A percentile compares a stretch with the other conserved stretches of the same genome.
These are phyloP conservation scores for Basipetospora sp. DNA, from an alignment of 2,329 filamentous ascomycete genomes.

Conservation along the genomic window DNA sequence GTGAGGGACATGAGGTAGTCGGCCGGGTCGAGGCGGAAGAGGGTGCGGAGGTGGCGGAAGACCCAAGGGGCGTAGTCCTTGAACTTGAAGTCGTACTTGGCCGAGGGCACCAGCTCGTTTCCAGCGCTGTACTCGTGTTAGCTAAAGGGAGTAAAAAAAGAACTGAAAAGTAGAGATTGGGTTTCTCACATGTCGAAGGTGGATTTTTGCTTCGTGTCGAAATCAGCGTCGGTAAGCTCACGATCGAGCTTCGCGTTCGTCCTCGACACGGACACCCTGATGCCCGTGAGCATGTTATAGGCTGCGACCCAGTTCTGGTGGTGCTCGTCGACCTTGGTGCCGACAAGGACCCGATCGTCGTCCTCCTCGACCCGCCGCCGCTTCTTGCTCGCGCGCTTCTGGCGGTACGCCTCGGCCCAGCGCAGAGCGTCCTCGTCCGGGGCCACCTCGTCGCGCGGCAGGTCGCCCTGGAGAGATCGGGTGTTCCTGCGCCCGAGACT, in stretches of 20 bases:
- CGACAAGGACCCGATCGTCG: constrained; percentile 85
- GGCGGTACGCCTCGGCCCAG: constrained; percentile 85
- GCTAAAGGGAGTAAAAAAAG: background rate
- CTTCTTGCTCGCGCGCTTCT: constrained; percentile 79
- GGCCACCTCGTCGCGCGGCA: constrained; percentile 65
- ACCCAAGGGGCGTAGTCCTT: constrained; percentile 99
- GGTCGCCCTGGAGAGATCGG: constrained; percentile 71
- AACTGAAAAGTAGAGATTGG: background rate
- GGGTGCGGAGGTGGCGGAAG: constrained; percentile 76
- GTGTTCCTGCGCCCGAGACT: constrained; percentile 68
- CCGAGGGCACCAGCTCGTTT: constrained; percentile 90
- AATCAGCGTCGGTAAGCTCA: constrained; percentile 78
- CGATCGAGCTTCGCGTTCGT: constrained; percentile 95
- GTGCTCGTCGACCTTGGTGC: constrained; percentile 92
- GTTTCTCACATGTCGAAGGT: constrained; percentile 82
- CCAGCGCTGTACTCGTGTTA: constrained; percentile 48
- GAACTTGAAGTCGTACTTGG: constrained; percentile 99
- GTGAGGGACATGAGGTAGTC: constrained; percentile 97
- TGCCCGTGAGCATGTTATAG: constrained; percentile 99
- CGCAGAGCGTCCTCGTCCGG: constrained; percentile 81
- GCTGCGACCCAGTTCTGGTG: constrained; percentile 96
- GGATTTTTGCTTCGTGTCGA: constrained; percentile 88
- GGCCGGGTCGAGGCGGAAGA: constrained; percentile 84
- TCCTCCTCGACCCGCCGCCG: constrained; percentile 74
- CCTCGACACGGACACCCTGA: constrained; percentile 87